These are phyloP conservation scores for Chrysosporium keratinophilum DNA, from an alignment of 2,329 filamentous ascomycete species.

Conservation along the genomic window DNA sequence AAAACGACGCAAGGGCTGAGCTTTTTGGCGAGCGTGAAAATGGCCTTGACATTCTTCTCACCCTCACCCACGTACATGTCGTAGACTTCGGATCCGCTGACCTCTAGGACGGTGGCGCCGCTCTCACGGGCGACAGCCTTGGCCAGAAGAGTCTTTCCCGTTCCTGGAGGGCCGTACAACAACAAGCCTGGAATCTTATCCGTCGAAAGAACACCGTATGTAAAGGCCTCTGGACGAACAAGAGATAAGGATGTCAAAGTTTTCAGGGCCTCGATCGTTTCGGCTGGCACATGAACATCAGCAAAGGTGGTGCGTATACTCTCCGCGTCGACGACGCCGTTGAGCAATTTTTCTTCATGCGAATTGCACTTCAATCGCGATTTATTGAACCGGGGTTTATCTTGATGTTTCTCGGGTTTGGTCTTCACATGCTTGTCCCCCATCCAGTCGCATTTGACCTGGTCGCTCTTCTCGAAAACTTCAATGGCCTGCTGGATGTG, in stretches of 20 bases:
- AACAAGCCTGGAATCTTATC: slow-evolving; percentile 86
- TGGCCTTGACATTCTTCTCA: slow-evolving; percentile 88
- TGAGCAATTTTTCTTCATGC: slow-evolving; percentile 72
- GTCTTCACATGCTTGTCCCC: slow-evolving; percentile 25
- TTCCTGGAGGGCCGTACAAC: slow-evolving; percentile 71
- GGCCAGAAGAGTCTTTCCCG: slow-evolving; percentile 53
- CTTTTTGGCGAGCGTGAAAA: slow-evolving; percentile 86
- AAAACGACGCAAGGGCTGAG: slow-evolving; percentile 88
- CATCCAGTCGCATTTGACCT: slow-evolving; percentile 30
- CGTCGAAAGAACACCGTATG: slow-evolving; percentile 81
- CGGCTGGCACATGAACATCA: slow-evolving; percentile 70
- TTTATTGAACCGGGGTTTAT: slow-evolving; percentile 38
- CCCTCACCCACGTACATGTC: slow-evolving; percentile 94
- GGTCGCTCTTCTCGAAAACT: slow-evolving; percentile 35
- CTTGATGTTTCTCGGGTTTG: slow-evolving; percentile 25
- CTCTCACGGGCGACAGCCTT: slow-evolving; percentile 56
- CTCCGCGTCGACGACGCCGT: slow-evolving; percentile 68
- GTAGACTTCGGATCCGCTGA: slow-evolving; percentile 83
- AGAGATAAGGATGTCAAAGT: slow-evolving; percentile 81
- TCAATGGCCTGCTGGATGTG: slow-evolving; percentile 30
- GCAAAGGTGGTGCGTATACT: slow-evolving; percentile 79
- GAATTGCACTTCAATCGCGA: slow-evolving; percentile 53
- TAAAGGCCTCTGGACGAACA: slow-evolving; percentile 83
- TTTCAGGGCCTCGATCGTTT: slow-evolving; percentile 78
- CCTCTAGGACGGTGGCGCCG: slow-evolving; percentile 64